These are phyloP conservation scores for Acephala macrosclerotiorum DNA, from an alignment of 2,329 filamentous ascomycete species.

Conservation along the genomic window DNA sequence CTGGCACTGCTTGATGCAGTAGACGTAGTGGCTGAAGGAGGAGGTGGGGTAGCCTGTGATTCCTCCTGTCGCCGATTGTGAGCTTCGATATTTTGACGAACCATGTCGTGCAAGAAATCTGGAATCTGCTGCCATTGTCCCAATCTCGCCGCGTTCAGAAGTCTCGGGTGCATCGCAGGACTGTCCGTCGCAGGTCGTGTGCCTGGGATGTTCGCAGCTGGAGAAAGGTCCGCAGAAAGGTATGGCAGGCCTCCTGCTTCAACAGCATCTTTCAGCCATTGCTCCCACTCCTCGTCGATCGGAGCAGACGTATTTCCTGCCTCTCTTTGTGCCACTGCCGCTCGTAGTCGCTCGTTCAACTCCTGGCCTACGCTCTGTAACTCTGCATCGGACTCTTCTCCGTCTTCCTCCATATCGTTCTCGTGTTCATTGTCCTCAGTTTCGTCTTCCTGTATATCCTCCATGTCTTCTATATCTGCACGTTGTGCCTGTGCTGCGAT, in stretches of 20 bases:
- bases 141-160: conserved; percentile 61
- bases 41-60: conserved; percentile 21
- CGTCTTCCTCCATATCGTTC: conserved; percentile 49
- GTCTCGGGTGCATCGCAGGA: conserved; percentile 54
- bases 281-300: conserved; percentile 77
- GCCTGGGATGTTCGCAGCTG: conserved; percentile 44
- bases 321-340: conserved; percentile 68
- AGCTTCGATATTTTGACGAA: conserved; percentile 48
- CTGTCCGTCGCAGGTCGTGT: conserved; percentile 45
- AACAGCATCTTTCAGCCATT: conserved; percentile 75
- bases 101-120: conserved; percentile 59
- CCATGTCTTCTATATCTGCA: conserved; percentile 42
- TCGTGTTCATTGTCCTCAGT: conserved; percentile 44
- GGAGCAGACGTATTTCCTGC: conserved; percentile 64
- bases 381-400: conserved; percentile 61
- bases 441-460: conserved; percentile 47
- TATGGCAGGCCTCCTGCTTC: conserved; percentile 65
- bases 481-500: conserved; percentile 27
- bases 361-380: conserved; percentile 66
- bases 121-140: conserved; percentile 66
- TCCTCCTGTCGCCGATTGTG: conserved; percentile 31
- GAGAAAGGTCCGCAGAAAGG: conserved; percentile 42
- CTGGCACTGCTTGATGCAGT: conserved; percentile 15
- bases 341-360: conserved; percentile 69
- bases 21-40: conserved; percentile 19